Evolutionary conservation across 2,329 filamentous ascomycete genomes (phyloP).

Genomic region (Sporothrix protearum): DNA sequence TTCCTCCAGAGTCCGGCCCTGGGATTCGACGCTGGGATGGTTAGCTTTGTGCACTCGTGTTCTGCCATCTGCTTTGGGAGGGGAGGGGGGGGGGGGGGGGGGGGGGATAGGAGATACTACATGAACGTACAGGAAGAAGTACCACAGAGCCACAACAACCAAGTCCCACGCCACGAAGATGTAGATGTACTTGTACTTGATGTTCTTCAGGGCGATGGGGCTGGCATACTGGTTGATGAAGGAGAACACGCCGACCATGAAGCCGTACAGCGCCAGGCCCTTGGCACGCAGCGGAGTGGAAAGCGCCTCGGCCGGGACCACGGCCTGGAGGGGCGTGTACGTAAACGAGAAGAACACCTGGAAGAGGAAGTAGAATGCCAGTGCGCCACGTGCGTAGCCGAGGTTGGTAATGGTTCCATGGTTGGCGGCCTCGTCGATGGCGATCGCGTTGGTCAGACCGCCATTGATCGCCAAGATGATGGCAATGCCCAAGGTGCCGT

Average conservation of each 20-base stretch:
- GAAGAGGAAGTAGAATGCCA: slow-evolving; percentile 49
- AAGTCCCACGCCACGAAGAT: slow-evolving; percentile 50
- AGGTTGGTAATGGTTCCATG: slow-evolving; percentile 35
- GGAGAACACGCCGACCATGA: slow-evolving; percentile 44
- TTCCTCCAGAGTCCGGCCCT: slow-evolving; percentile 49
- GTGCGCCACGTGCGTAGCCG: slow-evolving; percentile 42
- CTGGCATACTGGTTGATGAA: slow-evolving; percentile 50
- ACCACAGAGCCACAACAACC: slow-evolving; percentile 43
- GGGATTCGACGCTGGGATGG: slow-evolving; percentile 50
- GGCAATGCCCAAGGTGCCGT: slow-evolving; percentile 44
- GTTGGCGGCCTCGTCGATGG: slow-evolving; percentile 30
- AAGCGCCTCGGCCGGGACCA: slow-evolving; percentile 46
- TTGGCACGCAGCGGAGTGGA: slow-evolving; percentile 51
- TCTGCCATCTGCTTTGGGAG: too few relatives aligned
- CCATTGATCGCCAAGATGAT: slow-evolving; percentile 44
- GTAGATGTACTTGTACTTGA: slow-evolving; percentile 44
- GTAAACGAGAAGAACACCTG: slow-evolving; percentile 49
- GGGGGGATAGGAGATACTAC: too few relatives aligned
- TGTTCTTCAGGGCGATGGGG: slow-evolving; percentile 45
- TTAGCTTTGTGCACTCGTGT: too few relatives aligned
- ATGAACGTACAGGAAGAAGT: slow-evolving; percentile 45
- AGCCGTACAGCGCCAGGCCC: slow-evolving; percentile 45
- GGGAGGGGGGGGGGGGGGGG: too few relatives aligned
- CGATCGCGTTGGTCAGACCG: slow-evolving; percentile 41
- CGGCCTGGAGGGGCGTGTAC: slow-evolving; percentile 48